A percentile compares a stretch with the other conserved stretches of the same genome.
Conservation (phyloP, 331 rosid species). For the Stylosanthes scabra region DNA sequence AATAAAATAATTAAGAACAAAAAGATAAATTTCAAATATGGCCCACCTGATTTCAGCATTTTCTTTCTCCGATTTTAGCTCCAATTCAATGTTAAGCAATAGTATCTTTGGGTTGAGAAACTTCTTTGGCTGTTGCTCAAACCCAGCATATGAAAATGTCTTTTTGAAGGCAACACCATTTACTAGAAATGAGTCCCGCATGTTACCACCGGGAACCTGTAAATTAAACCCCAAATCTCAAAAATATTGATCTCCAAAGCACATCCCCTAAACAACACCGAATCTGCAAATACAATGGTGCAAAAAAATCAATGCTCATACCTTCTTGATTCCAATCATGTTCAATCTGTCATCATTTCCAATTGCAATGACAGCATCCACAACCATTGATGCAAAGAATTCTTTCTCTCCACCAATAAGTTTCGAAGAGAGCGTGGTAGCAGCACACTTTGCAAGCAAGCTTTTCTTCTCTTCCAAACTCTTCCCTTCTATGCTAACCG, state of each 20-base stretch:
- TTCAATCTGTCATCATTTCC: slow-evolving; percentile 89
- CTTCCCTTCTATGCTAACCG: slow-evolving; percentile 88
- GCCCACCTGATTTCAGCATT: slow-evolving; percentile 97
- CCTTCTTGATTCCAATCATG: slow-evolving; percentile 99
- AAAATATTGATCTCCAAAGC: not conserved
- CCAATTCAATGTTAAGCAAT: slow-evolving; percentile 86
- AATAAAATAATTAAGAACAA: not conserved
- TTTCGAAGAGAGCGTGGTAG: slow-evolving; percentile 97
- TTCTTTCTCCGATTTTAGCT: slow-evolving; percentile 99
- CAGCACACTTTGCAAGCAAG: slow-evolving; percentile 91
- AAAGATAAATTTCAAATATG: not conserved
- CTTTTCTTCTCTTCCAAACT: slow-evolving; percentile 89
- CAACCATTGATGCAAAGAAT: slow-evolving; percentile 96
- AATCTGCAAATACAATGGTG: not conserved
- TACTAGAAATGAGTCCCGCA: slow-evolving; percentile 95
- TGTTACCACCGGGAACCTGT: slow-evolving; percentile 98
- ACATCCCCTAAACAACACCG: not conserved
- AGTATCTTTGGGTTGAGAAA: slow-evolving; percentile 80
- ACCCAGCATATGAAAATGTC: slow-evolving; percentile 99
- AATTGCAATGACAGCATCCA: slow-evolving; percentile 89
- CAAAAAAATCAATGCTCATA: slow-evolving; percentile 8
- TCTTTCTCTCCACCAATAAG: slow-evolving; percentile 98
- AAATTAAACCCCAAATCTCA: slow-evolving; percentile 29
- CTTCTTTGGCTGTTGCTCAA: slow-evolving; percentile 99
- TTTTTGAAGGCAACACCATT: slow-evolving; percentile 98